phyloP scores from a whole-genome alignment of 441 rosid genomes.

The Viola pubescens region DNA sequence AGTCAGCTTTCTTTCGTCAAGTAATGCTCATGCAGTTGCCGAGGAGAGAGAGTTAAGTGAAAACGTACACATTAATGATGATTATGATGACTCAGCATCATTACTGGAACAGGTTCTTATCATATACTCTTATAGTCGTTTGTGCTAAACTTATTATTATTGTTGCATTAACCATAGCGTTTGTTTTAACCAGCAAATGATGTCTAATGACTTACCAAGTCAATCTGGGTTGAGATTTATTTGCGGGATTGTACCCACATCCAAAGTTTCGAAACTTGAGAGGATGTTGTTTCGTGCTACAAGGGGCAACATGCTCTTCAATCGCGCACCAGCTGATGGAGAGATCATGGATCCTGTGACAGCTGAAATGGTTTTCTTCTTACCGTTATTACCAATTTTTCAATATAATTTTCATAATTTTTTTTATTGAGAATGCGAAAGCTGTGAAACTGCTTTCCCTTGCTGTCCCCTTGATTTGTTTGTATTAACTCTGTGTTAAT shows the following conservation, averaged over 20 bases:
- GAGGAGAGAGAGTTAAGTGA: constrained; percentile 82
- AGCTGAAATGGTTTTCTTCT: constrained; percentile 65
- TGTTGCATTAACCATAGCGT: constrained; percentile 17
- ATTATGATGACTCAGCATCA: constrained; percentile 49
- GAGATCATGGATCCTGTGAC: constrained; percentile 86
- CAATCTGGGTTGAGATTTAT: constrained; percentile 88
- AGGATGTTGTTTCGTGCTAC: constrained; percentile 96
- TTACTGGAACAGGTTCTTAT: constrained; percentile 77
- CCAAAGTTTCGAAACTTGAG: constrained; percentile 73
- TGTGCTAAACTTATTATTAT: constrained; percentile 12
- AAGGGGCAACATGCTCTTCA: constrained; percentile 98
- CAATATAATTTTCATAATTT: constrained; percentile 5
- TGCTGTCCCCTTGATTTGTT: not conserved
- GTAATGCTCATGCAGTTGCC: constrained; percentile 49
- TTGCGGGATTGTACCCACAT: constrained; percentile 79
- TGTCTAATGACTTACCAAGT: constrained; percentile 40
- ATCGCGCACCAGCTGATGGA: constrained; percentile 82
- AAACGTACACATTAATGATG: constrained; percentile 46
- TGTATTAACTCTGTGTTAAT: not conserved
- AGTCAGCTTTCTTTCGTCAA: constrained; percentile 71
- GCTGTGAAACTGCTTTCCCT: not conserved
- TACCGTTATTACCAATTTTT: constrained; percentile 11
- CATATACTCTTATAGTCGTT: constrained; percentile 15
- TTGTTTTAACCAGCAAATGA: constrained; percentile 55
- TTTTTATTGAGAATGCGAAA: constrained; percentile 7